Evolutionary conservation across 176 grass and related monocot genomes (phyloP).

Genomic region (Oryza officinalis): DNA sequence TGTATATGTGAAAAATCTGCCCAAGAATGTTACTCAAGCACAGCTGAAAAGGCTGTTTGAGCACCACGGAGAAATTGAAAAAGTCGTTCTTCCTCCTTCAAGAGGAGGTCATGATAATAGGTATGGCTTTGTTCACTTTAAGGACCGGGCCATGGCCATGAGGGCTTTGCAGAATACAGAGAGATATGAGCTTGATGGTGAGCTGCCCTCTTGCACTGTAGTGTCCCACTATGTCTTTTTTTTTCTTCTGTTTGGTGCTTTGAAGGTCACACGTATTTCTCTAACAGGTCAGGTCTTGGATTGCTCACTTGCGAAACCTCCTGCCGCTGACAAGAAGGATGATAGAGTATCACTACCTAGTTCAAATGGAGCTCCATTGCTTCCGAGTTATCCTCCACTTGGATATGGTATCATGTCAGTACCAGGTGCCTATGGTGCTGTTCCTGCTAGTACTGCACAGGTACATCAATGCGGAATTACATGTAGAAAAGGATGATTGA

Average conservation of each 20-base stretch:
- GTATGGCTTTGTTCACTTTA: constrained; percentile 96
- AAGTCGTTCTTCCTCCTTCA: constrained; percentile 78
- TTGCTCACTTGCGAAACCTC: constrained; percentile 91
- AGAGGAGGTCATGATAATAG: constrained; percentile 85
- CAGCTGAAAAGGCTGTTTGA: constrained; percentile 78
- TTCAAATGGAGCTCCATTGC: constrained; percentile 53
- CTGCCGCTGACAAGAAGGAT: constrained; percentile 68
- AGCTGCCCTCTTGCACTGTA: constrained; percentile 22
- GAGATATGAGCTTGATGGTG: constrained; percentile 84
- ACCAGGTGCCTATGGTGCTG: constrained; percentile 50
- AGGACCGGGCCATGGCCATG: constrained; percentile 68
- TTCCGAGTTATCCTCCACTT: constrained; percentile 54
- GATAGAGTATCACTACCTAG: constrained; percentile 37
- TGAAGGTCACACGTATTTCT: not conserved
- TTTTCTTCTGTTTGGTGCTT: constrained; percentile 18
- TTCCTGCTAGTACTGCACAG: constrained; percentile 48
- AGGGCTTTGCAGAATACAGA: constrained; percentile 73
- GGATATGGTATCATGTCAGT: constrained; percentile 54
- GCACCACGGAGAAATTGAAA: constrained; percentile 77
- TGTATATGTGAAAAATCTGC: constrained; percentile 93
- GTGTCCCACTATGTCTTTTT: not conserved
- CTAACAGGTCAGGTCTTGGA: constrained; percentile 75
- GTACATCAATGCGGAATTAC: constrained; percentile 32
- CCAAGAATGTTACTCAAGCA: constrained; percentile 69
- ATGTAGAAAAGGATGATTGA: constrained; percentile 1